Evolutionary conservation across 345 rosid genomes (phyloP).

Genomic region (Cardiospermum halicacabum): DNA sequence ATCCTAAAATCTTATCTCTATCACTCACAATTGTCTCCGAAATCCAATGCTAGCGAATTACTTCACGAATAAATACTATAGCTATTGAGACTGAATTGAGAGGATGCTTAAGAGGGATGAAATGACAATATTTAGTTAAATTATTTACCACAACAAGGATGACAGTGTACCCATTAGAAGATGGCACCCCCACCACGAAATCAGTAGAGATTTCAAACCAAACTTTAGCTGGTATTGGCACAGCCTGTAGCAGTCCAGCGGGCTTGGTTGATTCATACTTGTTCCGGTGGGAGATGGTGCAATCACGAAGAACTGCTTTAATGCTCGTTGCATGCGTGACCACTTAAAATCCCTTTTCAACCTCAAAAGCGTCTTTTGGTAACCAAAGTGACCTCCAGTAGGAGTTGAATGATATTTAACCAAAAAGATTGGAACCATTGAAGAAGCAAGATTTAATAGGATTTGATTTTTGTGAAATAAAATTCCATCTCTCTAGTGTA

Average conservation of each 20-base stretch:
- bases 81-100: neutral
- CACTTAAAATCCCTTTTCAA: neutral
- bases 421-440: neutral
- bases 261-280: neutral
- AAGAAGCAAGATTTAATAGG: neutral
- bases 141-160: too few species aligned
- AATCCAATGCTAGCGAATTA: neutral
- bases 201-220: neutral
- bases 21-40: neutral
- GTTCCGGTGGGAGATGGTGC: too few species aligned
- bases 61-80: neutral
- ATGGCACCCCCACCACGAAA: neutral
- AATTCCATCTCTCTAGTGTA: neutral
- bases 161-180: neutral
- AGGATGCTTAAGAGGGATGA: neutral
- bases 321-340: neutral
- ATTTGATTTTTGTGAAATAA: neutral
- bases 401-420: neutral
- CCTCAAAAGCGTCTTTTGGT: neutral
- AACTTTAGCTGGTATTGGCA: neutral
- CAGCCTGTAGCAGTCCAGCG: neutral
- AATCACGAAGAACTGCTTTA: neutral
- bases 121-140: constrained; percentile 5
- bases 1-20: neutral
- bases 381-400: neutral